Conservation (phyloP, 495 filamentous ascomycete species). For the Penicillium macrosclerotiorum region DNA sequence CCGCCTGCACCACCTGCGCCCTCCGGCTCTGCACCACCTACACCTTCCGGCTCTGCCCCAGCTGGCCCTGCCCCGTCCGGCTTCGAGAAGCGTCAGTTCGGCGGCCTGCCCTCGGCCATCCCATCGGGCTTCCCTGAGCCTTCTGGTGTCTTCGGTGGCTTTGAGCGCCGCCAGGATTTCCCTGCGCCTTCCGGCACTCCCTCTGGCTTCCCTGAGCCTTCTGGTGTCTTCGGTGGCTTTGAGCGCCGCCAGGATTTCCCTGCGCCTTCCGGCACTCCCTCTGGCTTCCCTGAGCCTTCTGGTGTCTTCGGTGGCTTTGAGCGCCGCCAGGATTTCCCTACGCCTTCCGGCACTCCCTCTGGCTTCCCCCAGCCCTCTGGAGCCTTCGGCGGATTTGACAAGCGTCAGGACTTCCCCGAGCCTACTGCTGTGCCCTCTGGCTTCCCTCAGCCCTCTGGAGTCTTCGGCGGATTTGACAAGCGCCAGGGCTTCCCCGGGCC, state of each 20-base stretch:
- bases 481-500: slow-evolving; percentile 2
- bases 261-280: not conserved
- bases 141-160: not conserved
- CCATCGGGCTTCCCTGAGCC: slow-evolving; percentile 4
- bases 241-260: too few species aligned
- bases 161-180: too few species aligned
- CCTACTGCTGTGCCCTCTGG: not conserved
- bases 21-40: too few species aligned
- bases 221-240: not conserved
- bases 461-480: not conserved
- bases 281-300: not conserved
- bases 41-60: too few species aligned
- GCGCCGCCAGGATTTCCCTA: not conserved
- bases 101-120: not conserved
- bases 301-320: not conserved
- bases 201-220: slow-evolving; percentile 1
- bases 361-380: not conserved
- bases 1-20: too few species aligned
- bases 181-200: not conserved
- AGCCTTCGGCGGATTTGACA: not conserved
- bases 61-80: not conserved
- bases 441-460: not conserved
- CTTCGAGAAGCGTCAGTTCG: slow-evolving; percentile 2
- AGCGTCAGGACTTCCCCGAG: not conserved
- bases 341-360: slow-evolving; percentile 1